These are phyloP conservation scores for Leccinum olivaceopallidum DNA, from an alignment of 768 basidiomycete species.

Conservation along the genomic window DNA sequence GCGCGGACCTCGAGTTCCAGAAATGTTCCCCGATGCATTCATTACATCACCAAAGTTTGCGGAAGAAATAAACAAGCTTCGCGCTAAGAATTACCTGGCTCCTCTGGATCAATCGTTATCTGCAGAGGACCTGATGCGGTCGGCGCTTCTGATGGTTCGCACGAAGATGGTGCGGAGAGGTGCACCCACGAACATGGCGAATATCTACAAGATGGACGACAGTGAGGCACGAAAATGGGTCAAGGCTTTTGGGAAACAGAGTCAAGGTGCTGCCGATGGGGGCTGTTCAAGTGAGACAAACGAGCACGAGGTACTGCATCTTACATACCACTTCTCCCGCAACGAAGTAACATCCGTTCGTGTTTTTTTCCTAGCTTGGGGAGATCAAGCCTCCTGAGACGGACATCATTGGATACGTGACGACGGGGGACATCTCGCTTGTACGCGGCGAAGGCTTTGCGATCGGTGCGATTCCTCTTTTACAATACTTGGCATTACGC, in stretches of 20 bases:
- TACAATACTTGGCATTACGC: slow-evolving; percentile 48
- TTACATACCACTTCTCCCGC: background rate
- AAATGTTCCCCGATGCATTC: slow-evolving; percentile 47
- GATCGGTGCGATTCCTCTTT: slow-evolving; percentile 70
- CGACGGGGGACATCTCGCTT: slow-evolving; percentile 82
- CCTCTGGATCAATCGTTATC: slow-evolving; percentile 36
- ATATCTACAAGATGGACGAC: slow-evolving; percentile 65
- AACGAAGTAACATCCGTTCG: background rate
- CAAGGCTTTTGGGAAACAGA: slow-evolving; percentile 30
- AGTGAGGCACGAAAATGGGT: slow-evolving; percentile 52
- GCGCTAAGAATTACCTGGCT: slow-evolving; percentile 52
- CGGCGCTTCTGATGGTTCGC: slow-evolving; percentile 68
- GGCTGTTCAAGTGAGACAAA: slow-evolving; percentile 22
- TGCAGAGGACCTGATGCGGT: slow-evolving; percentile 49
- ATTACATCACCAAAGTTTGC: slow-evolving; percentile 47
- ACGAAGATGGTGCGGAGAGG: slow-evolving; percentile 67
- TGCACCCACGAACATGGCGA: slow-evolving; percentile 69
- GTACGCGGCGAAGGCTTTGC: slow-evolving; percentile 76
- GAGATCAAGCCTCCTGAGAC: slow-evolving; percentile 41
- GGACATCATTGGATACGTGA: slow-evolving; percentile 76
- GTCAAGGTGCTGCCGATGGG: slow-evolving; percentile 9
- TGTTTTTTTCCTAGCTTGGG: slow-evolving; percentile 40
- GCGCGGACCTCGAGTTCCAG: slow-evolving; percentile 50
- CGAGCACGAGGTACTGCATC: slow-evolving; percentile 30
- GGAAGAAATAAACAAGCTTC: slow-evolving; percentile 56